Conservation (phyloP, 1,284 basidiomycete genomes). For the Volvariella volvacea region DNA sequence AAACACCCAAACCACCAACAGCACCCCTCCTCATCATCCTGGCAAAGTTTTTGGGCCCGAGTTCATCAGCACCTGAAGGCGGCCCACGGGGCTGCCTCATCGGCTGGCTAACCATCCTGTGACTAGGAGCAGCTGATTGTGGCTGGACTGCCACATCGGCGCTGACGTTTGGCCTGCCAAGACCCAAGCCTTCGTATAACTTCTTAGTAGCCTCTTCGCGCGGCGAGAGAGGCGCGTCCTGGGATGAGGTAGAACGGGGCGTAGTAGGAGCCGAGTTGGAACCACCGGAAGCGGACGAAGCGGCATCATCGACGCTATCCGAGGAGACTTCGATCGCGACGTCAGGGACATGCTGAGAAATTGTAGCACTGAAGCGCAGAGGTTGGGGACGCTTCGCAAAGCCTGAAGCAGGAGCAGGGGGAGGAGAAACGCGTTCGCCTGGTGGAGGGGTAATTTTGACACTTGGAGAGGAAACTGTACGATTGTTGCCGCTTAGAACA, state of each 20-base stretch:
- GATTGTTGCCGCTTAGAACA: slow-evolving; percentile 56
- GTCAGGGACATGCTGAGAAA: slow-evolving; percentile 46
- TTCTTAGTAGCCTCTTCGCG: slow-evolving; percentile 78
- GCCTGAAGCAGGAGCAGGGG: slow-evolving; percentile 25
- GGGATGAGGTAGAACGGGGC: slow-evolving; percentile 61
- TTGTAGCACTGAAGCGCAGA: slow-evolving; percentile 51
- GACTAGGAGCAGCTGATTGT: slow-evolving; percentile 22
- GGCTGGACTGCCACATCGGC: slow-evolving; percentile 7
- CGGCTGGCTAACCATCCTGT: slow-evolving; percentile 61
- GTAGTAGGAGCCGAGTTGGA: slow-evolving; percentile 58
- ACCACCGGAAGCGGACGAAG: slow-evolving; percentile 42
- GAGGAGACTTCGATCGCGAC: slow-evolving; percentile 44
- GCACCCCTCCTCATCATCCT: slow-evolving; percentile 72
- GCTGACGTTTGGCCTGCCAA: slow-evolving; percentile 52
- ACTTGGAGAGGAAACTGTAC: slow-evolving; percentile 52
- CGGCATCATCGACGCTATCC: slow-evolving; percentile 53
- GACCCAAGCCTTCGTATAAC: slow-evolving; percentile 75
- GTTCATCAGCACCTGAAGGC: slow-evolving; percentile 78
- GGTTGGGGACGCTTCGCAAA: slow-evolving; percentile 54
- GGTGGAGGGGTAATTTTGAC: slow-evolving; percentile 70
- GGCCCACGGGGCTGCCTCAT: slow-evolving; percentile 82
- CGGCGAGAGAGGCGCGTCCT: slow-evolving; percentile 60
- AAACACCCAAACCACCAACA: slow-evolving; percentile 68
- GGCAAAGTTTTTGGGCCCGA: slow-evolving; percentile 87
- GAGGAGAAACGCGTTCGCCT: slow-evolving; percentile 47